These are phyloP conservation scores for Mariannaea elegans DNA, from an alignment of 2,329 filamentous ascomycete genomes.

Conservation along the genomic window DNA sequence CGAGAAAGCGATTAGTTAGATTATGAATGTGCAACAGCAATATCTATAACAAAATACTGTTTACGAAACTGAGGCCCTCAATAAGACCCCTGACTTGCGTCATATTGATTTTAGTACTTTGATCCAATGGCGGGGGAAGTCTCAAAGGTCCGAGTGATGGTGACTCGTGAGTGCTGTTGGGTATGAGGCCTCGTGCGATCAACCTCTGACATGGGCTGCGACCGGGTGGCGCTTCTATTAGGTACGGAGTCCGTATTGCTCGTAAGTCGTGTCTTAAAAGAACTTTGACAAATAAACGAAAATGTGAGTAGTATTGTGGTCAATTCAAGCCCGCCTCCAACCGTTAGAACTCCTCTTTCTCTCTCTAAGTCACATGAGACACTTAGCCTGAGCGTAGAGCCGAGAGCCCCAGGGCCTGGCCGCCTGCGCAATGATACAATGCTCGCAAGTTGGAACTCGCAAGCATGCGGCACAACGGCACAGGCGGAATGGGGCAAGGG, in stretches of 20 bases:
- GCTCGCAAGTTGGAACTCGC: neutral
- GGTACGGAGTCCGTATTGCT: constrained; percentile 6
- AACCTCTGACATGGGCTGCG: neutral
- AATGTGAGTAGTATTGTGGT: neutral
- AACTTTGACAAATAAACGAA: too few species aligned
- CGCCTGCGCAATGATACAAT: constrained; percentile 6
- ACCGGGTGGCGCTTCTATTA: neutral
- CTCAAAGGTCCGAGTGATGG: neutral
- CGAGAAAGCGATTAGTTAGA: constrained; percentile 26
- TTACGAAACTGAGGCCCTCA: constrained; percentile 10
- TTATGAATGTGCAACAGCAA: constrained; percentile 29
- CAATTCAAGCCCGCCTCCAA: neutral
- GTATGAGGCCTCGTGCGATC: too few species aligned
- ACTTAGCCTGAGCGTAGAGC: neutral
- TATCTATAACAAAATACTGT: neutral
- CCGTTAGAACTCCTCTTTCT: neutral
- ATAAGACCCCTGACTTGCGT: constrained; percentile 13
- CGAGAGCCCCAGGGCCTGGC: neutral
- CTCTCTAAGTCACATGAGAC: neutral
- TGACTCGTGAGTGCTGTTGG: neutral
- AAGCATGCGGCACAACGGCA: constrained; percentile 14
- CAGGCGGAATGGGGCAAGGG: neutral
- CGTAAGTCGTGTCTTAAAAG: too few species aligned
- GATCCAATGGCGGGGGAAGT: constrained; percentile 1
- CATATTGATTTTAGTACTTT: neutral